Evolutionary conservation across 83 land plant species (phyloP).

Genomic region (Thuja plicata): DNA sequence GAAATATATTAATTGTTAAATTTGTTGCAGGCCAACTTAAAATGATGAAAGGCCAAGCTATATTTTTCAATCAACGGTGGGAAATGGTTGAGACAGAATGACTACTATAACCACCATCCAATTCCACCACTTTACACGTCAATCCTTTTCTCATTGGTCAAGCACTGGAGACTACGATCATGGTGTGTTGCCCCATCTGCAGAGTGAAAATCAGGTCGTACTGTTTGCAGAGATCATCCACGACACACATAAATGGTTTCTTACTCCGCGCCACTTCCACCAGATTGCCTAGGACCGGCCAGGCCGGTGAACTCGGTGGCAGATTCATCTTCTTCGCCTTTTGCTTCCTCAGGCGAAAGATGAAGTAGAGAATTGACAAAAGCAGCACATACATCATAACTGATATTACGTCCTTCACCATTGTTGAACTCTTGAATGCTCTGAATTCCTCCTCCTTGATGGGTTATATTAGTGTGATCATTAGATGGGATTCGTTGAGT

Average conservation of each 20-base stretch:
- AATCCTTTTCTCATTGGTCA: no score
- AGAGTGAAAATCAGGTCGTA: constrained; percentile 70
- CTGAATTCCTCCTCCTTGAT: no score
- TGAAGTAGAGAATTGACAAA: not conserved
- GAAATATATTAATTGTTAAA: no score
- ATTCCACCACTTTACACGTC: no score
- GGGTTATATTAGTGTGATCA: no score
- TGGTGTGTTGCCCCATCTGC: constrained; percentile 64
- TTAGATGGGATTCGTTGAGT: no score
- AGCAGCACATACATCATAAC: not conserved
- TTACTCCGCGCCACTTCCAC: constrained; percentile 37
- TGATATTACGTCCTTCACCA: not conserved
- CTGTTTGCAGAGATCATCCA: constrained; percentile 39
- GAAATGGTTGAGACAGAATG: no score
- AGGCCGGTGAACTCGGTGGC: constrained; percentile 68
- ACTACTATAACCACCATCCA: no score
- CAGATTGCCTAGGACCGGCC: constrained; percentile 69
- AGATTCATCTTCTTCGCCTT: constrained; percentile 19
- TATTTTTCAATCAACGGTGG: no score
- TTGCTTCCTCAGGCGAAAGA: not conserved
- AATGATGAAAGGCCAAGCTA: no score
- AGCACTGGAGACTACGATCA: constrained; percentile 51
- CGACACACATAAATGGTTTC: constrained; percentile 55
- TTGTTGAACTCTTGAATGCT: no score
- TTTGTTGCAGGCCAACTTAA: no score